phyloP scores from a whole-genome alignment of 805 yeast species.

The Nakazawaea siamensis region DNA sequence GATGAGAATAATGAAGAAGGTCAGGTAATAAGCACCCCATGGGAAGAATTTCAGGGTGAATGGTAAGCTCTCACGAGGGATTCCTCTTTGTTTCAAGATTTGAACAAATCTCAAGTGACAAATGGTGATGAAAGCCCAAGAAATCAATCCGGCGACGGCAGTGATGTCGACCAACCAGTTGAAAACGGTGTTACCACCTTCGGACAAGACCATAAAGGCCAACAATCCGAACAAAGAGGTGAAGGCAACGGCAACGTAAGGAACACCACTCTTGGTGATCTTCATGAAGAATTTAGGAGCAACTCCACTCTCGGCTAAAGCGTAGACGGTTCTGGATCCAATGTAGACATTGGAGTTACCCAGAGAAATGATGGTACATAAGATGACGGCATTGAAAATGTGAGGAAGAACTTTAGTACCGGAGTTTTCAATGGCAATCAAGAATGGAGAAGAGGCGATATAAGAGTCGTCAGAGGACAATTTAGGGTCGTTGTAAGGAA shows the following conservation, averaged over 20 bases:
- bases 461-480: constrained; percentile 28
- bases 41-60: constrained; percentile 73
- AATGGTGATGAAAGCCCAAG: constrained; percentile 60
- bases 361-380: constrained; percentile 65
- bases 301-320: constrained; percentile 49
- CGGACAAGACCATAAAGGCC: constrained; percentile 50
- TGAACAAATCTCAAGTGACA: constrained; percentile 66
- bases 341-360: constrained; percentile 71
- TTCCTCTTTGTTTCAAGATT: constrained; percentile 53
- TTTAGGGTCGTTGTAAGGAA: constrained; percentile 59
- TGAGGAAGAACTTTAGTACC: constrained; percentile 62
- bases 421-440: constrained; percentile 60
- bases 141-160: constrained; percentile 69
- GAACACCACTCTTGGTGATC: constrained; percentile 54
- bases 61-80: constrained; percentile 62
- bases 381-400: constrained; percentile 65
- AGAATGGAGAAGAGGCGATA: constrained; percentile 55
- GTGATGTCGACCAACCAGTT: constrained; percentile 68
- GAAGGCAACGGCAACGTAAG: constrained; percentile 44
- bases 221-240: constrained; percentile 58
- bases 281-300: constrained; percentile 46
- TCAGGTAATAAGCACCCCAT: constrained; percentile 53
- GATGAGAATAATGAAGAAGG: constrained; percentile 43
- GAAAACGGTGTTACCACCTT: constrained; percentile 50
- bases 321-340: constrained; percentile 60